These are phyloP conservation scores for Melocanna baccifera DNA, from an alignment of 176 grass and related monocot genomes.

Conservation along the genomic window DNA sequence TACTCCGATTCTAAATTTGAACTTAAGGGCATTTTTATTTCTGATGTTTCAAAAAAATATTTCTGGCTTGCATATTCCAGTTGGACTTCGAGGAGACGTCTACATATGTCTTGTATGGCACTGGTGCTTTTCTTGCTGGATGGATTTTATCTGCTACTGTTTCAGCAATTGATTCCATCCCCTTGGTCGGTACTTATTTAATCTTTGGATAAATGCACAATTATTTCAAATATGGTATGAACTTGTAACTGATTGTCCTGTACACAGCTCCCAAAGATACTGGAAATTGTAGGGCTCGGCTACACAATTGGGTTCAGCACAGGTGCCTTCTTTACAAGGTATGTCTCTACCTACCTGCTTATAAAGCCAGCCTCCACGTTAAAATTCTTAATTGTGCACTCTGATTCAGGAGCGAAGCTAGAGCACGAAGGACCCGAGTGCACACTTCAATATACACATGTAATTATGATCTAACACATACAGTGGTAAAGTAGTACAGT, in stretches of 20 bases:
- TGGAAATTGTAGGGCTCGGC: slow-evolving; percentile 54
- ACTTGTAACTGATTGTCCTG: not conserved
- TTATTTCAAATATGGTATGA: not conserved
- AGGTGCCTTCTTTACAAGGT: slow-evolving; percentile 65
- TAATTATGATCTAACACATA: too few species aligned
- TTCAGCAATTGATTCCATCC: slow-evolving; percentile 61
- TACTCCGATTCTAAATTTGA: not conserved
- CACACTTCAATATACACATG: too few species aligned
- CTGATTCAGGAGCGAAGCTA: too few species aligned
- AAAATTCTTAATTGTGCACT: not conserved
- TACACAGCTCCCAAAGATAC: slow-evolving; percentile 58
- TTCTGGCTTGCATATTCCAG: slow-evolving; percentile 22
- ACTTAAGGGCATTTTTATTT: not conserved
- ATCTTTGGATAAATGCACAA: not conserved
- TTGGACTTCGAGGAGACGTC: slow-evolving; percentile 42
- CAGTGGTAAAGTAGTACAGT: too few species aligned
- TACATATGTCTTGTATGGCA: slow-evolving; percentile 47
- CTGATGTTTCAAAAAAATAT: too few species aligned
- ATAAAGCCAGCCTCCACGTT: not conserved
- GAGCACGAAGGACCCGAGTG: too few species aligned
- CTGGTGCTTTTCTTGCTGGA: slow-evolving; percentile 47
- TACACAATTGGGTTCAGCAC: slow-evolving; percentile 56
- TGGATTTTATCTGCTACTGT: slow-evolving; percentile 59
- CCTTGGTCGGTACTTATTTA: slow-evolving; percentile 42
- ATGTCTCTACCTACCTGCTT: not conserved